phyloP scores from a whole-genome alignment of 257 asterid genomes.

The Solanum lycopersicoides region DNA sequence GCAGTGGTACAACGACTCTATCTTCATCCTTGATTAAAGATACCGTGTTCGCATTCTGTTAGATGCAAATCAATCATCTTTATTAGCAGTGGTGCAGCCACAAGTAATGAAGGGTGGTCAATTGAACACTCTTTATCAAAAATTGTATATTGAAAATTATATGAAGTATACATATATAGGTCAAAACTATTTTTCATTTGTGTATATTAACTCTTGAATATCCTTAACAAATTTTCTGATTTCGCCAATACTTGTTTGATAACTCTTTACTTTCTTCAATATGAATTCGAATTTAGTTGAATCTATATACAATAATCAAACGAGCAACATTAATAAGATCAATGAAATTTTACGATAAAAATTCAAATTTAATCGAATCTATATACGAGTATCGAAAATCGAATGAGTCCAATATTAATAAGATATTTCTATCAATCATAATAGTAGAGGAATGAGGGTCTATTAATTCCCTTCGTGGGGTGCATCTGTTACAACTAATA shows the following conservation, averaged over 20 bases:
- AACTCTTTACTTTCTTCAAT: background rate
- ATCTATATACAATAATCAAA: background rate
- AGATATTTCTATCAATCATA: background rate
- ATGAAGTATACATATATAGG: background rate
- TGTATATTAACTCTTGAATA: too few relatives aligned
- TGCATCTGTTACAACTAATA: background rate
- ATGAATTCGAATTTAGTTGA: background rate
- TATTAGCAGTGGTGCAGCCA: background rate
- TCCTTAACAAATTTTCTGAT: too few relatives aligned
- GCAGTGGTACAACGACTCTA: background rate
- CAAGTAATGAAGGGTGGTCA: background rate
- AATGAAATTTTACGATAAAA: background rate
- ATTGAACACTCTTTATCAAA: background rate
- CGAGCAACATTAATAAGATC: background rate
- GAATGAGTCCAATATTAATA: background rate
- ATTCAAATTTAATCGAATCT: background rate
- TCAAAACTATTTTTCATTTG: background rate
- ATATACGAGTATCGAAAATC: background rate
- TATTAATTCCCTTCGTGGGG: background rate
- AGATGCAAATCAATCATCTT: background rate
- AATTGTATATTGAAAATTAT: background rate
- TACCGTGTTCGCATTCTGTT: background rate
- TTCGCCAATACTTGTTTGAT: too few relatives aligned
- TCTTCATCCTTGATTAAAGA: background rate
- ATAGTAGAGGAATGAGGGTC: background rate